Evolutionary conservation across 257 asterid species (phyloP).

Genomic region (Rehmannia glutinosa): DNA sequence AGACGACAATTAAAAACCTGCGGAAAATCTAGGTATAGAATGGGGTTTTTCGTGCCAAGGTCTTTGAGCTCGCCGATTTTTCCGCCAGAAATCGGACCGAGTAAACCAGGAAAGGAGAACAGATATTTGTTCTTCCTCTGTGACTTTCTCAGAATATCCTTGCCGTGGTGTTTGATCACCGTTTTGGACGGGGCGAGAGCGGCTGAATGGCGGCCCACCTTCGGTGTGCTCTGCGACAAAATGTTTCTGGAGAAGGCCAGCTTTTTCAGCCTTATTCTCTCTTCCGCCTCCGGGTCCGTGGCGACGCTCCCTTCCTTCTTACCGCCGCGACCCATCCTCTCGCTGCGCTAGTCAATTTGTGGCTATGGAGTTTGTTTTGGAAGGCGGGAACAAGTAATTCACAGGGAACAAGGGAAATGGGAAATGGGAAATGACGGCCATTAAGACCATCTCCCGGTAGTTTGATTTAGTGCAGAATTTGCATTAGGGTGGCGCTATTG

Average conservation of each 20-base stretch:
- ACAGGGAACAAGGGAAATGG: background rate
- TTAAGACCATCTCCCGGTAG: no score
- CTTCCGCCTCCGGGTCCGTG: conserved; percentile 47
- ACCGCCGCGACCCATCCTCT: conserved; percentile 45
- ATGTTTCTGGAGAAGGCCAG: conserved; percentile 47
- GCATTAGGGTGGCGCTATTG: no score
- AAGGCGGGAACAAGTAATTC: conserved; percentile 13
- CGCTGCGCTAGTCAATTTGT: background rate
- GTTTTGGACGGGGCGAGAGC: conserved; percentile 62
- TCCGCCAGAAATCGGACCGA: conserved; percentile 78
- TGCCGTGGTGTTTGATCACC: conserved; percentile 74
- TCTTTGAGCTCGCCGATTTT: conserved; percentile 82
- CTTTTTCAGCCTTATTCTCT: conserved; percentile 53
- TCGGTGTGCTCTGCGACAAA: conserved; percentile 39
- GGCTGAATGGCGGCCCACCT: conserved; percentile 27
- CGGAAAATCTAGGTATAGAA: conserved; percentile 84
- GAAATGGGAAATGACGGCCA: background rate
- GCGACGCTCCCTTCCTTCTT: conserved; percentile 33
- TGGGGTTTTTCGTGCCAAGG: conserved; percentile 84
- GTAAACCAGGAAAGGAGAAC: conserved; percentile 83
- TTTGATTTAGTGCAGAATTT: no score
- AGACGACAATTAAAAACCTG: conserved; percentile 41
- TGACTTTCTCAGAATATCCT: conserved; percentile 71
- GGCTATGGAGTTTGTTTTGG: background rate
- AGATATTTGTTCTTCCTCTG: conserved; percentile 71